phyloP scores from a whole-genome alignment of 805 yeast species.

The Candida parachauliodes region DNA sequence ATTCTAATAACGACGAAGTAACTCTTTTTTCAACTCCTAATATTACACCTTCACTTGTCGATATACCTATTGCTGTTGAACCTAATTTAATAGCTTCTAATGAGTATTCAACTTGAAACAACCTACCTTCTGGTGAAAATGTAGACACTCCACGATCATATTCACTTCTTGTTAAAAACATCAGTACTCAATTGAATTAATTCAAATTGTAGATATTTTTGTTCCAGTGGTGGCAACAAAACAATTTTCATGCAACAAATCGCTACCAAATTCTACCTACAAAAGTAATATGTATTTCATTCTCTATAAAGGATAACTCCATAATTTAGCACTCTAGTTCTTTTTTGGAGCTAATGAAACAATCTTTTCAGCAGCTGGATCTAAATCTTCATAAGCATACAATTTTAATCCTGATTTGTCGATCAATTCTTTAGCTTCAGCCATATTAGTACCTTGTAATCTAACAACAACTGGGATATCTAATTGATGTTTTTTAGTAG shows the following conservation, averaged over 20 bases:
- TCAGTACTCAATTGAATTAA: no score
- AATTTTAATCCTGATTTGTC: slow-evolving; percentile 87
- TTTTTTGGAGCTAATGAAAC: slow-evolving; percentile 58
- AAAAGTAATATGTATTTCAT: not conserved
- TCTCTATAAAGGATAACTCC: not conserved
- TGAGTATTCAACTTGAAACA: slow-evolving; percentile 97
- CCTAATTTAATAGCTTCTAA: slow-evolving; percentile 94
- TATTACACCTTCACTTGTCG: slow-evolving; percentile 93
- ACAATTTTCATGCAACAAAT: not conserved
- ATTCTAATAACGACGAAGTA: slow-evolving; percentile 85
- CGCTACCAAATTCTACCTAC: not conserved
- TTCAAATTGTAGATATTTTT: no score
- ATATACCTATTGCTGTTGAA: slow-evolving; percentile 97
- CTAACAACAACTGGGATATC: slow-evolving; percentile 95
- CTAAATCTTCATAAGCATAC: slow-evolving; percentile 86
- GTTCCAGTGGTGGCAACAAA: slow-evolving; percentile 3
- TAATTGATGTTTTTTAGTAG: slow-evolving; percentile 86
- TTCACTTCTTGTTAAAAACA: slow-evolving; percentile 99
- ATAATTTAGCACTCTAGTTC: not conserved
- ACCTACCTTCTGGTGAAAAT: slow-evolving; percentile 97
- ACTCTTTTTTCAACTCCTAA: slow-evolving; percentile 97
- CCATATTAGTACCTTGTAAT: slow-evolving; percentile 96
- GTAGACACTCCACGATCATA: slow-evolving; percentile 99
- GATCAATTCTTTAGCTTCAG: slow-evolving; percentile 82
- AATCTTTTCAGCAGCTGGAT: slow-evolving; percentile 95